Percentiles rank a stretch among this genome's conserved stretches.
These are phyloP conservation scores for Tetrastigma voinierianum DNA, from an alignment of 164 flowering plant genomes.

Conservation along the genomic window DNA sequence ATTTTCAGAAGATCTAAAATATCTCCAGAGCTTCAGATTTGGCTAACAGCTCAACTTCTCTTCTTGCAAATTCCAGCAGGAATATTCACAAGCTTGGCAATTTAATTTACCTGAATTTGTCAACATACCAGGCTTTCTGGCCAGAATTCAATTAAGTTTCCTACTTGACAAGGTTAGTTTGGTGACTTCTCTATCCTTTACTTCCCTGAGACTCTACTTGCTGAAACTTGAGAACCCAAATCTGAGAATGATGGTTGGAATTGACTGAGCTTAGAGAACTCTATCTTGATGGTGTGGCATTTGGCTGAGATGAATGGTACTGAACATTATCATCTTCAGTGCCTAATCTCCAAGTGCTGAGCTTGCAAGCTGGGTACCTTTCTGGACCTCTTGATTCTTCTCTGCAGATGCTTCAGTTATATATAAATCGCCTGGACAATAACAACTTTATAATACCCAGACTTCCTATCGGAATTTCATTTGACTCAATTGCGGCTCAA, in stretches of 20 bases:
- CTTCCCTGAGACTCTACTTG: background rate
- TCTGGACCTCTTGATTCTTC: conserved; percentile 29
- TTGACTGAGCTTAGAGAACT: conserved; percentile 10
- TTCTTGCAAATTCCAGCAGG: conserved; percentile 11
- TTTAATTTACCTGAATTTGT: conserved; percentile 16
- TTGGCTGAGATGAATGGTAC: conserved; percentile 15
- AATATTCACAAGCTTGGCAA: conserved; percentile 10
- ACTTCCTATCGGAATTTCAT: conserved; percentile 21
- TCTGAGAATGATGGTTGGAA: conserved; percentile 15
- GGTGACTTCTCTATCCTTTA: conserved; percentile 22
- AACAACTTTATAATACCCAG: conserved; percentile 24
- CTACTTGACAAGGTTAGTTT: conserved; percentile 13
- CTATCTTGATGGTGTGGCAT: conserved; percentile 23
- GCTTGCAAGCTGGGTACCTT: conserved; percentile 23
- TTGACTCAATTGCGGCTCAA: conserved; percentile 21
- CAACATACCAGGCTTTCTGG: conserved; percentile 22
- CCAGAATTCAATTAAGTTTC: conserved; percentile 25
- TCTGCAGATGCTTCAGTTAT: conserved; percentile 20
- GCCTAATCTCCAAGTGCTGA: conserved; percentile 22
- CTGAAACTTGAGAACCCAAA: conserved; percentile 26
- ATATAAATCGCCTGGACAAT: conserved; percentile 8
- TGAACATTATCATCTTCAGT: conserved; percentile 20
- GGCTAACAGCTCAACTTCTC: conserved; percentile 12
- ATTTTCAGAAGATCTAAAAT: conserved; percentile 20
- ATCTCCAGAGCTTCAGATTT: conserved; percentile 18